Percentiles rank a stretch among this genome's conserved stretches.
phyloP scores from a whole-genome alignment of 495 filamentous ascomycete species.

The Xeromyces bisporus region DNA sequence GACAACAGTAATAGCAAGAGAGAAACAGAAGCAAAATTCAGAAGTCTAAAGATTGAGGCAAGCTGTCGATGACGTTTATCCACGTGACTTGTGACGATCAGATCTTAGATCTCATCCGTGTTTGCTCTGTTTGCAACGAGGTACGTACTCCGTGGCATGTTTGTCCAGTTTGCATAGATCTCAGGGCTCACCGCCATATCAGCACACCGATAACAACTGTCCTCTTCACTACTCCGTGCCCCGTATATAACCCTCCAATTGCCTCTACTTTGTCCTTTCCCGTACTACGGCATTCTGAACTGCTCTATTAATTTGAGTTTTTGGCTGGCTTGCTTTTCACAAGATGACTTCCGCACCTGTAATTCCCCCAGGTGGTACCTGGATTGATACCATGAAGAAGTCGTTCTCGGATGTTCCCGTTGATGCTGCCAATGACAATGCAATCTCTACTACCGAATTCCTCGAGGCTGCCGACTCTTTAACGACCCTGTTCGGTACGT shows the following conservation, averaged over 20 bases:
- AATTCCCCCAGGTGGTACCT: conserved; percentile 50
- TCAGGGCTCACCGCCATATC: too few relatives aligned
- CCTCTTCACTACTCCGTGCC: conserved; percentile 5
- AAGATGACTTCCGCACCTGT: conserved; percentile 12
- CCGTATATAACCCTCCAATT: too few relatives aligned
- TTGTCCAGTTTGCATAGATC: too few relatives aligned
- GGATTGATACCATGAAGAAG: conserved; percentile 65
- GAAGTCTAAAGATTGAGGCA: too few relatives aligned
- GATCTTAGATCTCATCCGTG: too few relatives aligned
- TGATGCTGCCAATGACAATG: conserved; percentile 51
- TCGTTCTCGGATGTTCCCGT: conserved; percentile 73
- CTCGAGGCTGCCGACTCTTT: conserved; percentile 79
- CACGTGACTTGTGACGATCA: too few relatives aligned
- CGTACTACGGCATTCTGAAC: conserved; percentile 1
- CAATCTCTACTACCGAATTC: conserved; percentile 71
- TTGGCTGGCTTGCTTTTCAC: too few relatives aligned
- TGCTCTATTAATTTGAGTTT: conserved; percentile 2
- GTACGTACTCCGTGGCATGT: too few relatives aligned
- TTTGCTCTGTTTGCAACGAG: too few relatives aligned
- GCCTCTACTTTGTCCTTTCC: conserved; percentile 4
- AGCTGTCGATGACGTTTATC: too few relatives aligned
- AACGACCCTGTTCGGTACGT: conserved; percentile 69
- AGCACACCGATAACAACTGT: conserved; percentile 9
- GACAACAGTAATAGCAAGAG: too few relatives aligned
- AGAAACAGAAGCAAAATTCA: too few relatives aligned